Base-by-base conservation (phyloP, 768 basidiomycete species). In the Leccinum barrowsii region DNA sequence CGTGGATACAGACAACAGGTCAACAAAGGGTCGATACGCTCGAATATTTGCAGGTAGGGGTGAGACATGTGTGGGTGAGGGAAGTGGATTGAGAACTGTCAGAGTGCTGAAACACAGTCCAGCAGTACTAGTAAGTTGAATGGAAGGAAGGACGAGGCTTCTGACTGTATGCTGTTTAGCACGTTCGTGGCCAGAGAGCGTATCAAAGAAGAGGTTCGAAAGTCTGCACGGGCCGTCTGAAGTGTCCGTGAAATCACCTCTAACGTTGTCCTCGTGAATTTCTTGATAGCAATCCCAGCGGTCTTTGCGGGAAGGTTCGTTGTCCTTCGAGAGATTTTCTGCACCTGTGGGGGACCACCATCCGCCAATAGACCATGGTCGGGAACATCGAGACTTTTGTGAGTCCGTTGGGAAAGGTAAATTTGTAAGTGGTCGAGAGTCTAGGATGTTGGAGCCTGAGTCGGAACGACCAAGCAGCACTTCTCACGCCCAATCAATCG, bases 381-480 rank as follows among this genome's bases (percentile, higher is more conserved):
- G 13, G 56, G 57, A 42, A 49, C 30, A 49, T 69, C 65, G 35
- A 66, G 40, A 17, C 48, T 68, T 30, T 10, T 56, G 82, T 80
- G 85, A 24, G 82, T 78, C 5, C 90, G 82, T 69, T 96, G 93
- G 0, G 78, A 71, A 4, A 97, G 81, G 56, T 90, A 82, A 4
- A 87, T 80, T 5, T 21, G 76, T 70, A 7, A 95, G 74, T 6
- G 94, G 90, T 49, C 87, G 79, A 7, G 92, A 92, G 66, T 97
- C 94, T 24, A 98, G 81, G n/a, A 97, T 79, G 70, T 95, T 95
- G 87, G 46, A 98, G 79, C 3, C 86, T 86, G 4, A 96, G 78
- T 15, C 94, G 80, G 73, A 92, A 94, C 50, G 96, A 73, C 89
- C 90, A 95, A 13, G 92, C 86, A 6, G 94, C 94, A 94, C 57